Evolutionary conservation across 106 monocot genomes (phyloP).

Genomic region (Alisma plantagoaquatica): DNA sequence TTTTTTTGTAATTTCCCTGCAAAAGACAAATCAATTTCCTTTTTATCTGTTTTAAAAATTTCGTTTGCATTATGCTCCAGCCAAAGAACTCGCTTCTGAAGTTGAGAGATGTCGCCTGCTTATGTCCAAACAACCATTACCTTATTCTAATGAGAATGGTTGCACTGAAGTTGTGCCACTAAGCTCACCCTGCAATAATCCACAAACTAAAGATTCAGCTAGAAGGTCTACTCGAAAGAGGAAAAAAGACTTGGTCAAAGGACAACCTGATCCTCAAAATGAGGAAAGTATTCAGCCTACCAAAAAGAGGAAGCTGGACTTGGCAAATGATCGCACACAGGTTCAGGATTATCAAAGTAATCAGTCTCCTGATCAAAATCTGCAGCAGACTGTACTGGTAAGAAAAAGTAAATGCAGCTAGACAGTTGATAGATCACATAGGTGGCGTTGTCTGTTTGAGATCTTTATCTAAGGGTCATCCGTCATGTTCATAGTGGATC

Average conservation of each 20-base stretch:
- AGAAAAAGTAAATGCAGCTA: background rate
- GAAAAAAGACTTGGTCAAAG: too few species aligned
- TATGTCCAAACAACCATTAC: background rate
- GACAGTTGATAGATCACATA: background rate
- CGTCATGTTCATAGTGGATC: background rate
- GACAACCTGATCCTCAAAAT: too few species aligned
- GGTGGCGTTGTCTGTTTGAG: background rate
- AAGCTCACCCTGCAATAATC: background rate
- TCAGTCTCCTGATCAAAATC: too few species aligned
- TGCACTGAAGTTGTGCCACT: background rate
- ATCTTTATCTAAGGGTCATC: constrained; percentile 1
- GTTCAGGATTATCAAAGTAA: too few species aligned
- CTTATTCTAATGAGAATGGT: background rate
- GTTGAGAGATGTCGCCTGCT: constrained; percentile 6
- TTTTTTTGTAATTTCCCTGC: too few species aligned
- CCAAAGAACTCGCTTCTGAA: constrained; percentile 34
- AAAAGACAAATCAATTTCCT: too few species aligned
- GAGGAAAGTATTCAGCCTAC: too few species aligned
- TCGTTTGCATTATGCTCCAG: too few species aligned
- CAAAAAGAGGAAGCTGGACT: too few species aligned
- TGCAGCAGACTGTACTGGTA: too few species aligned
- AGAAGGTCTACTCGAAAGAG: constrained; percentile 12
- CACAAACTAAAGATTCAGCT: constrained; percentile 1
- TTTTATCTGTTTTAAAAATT: too few species aligned
- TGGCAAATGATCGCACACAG: too few species aligned